Percentiles rank a stretch among this genome's conserved stretches.
These are phyloP conservation scores for Copromyces sp. DNA, from an alignment of 495 filamentous ascomycete genomes.

Conservation along the genomic window DNA sequence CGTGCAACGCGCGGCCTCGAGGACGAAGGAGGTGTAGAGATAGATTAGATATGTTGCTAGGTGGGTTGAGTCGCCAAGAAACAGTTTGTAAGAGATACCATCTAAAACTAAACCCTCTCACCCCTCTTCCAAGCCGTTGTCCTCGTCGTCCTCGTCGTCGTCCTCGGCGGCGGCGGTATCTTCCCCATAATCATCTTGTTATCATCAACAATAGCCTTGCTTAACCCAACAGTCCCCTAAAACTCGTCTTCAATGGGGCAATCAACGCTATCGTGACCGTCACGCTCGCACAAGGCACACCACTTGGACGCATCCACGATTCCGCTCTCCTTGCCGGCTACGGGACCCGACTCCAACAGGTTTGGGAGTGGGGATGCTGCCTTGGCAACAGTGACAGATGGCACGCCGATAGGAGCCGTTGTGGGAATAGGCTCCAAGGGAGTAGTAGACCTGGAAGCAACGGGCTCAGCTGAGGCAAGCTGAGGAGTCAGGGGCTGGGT, in stretches of 20 bases:
- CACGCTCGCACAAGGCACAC: conserved; percentile 94
- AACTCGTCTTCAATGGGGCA: conserved; percentile 88
- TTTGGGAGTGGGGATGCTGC: conserved; percentile 37
- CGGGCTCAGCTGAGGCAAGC: conserved; percentile 31
- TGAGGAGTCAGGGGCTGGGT: conserved; percentile 39
- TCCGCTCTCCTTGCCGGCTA: conserved; percentile 71
- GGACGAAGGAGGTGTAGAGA: not conserved
- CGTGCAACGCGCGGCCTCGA: not conserved
- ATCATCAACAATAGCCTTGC: not conserved
- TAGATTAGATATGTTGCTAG: not conserved
- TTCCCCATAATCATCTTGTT: not conserved
- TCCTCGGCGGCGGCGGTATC: not conserved
- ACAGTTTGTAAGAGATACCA: not conserved
- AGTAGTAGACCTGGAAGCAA: conserved; percentile 1
- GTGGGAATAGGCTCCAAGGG: not conserved
- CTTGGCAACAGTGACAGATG: conserved; percentile 1
- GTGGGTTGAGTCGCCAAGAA: not conserved
- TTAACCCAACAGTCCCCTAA: conserved; percentile 12
- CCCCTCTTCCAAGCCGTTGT: not conserved
- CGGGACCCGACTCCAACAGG: conserved; percentile 58
- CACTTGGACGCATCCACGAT: conserved; percentile 78
- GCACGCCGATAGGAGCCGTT: not conserved
- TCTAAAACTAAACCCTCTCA: not conserved
- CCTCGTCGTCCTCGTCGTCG: no score
- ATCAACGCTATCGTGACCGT: conserved; percentile 91